Conservation (phyloP, 371 early-diverging fungal species). For the Saksenaea oblongispora region DNA sequence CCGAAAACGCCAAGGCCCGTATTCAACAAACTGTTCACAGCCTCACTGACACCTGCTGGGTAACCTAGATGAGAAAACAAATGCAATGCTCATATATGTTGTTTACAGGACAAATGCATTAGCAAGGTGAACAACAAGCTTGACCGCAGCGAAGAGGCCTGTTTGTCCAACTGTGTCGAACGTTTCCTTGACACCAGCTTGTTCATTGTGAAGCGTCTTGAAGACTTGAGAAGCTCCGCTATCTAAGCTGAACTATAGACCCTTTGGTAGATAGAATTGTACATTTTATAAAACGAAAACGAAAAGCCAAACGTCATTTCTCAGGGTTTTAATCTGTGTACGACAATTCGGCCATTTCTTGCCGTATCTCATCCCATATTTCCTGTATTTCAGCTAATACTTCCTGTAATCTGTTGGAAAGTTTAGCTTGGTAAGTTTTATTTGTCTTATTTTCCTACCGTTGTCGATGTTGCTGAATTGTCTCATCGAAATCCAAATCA, state of each 20-base stretch:
- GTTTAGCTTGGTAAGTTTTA: neutral
- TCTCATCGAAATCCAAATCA: conserved; percentile 44
- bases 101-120: conserved; percentile 69
- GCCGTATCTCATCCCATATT: conserved; percentile 45
- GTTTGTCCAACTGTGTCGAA: conserved; percentile 81
- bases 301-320: neutral
- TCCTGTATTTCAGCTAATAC: conserved; percentile 29
- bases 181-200: conserved; percentile 80
- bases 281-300: no score
- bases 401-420: conserved; percentile 14
- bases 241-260: conserved; percentile 12
- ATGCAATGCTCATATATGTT: neutral
- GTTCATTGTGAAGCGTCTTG: conserved; percentile 70
- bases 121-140: conserved; percentile 70
- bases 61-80: conserved; percentile 9
- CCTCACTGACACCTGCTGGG: conserved; percentile 77
- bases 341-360: conserved; percentile 37
- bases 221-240: conserved; percentile 43
- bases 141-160: conserved; percentile 67
- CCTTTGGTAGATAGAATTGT: neutral
- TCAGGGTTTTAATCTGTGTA: neutral
- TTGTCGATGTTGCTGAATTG: conserved; percentile 27
- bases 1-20: conserved; percentile 74
- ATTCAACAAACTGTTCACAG: conserved; percentile 72
- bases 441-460: conserved; percentile 15